Base-by-base conservation (phyloP, 2,329 filamentous ascomycete species). In the Fusarium avenaceum region DNA sequence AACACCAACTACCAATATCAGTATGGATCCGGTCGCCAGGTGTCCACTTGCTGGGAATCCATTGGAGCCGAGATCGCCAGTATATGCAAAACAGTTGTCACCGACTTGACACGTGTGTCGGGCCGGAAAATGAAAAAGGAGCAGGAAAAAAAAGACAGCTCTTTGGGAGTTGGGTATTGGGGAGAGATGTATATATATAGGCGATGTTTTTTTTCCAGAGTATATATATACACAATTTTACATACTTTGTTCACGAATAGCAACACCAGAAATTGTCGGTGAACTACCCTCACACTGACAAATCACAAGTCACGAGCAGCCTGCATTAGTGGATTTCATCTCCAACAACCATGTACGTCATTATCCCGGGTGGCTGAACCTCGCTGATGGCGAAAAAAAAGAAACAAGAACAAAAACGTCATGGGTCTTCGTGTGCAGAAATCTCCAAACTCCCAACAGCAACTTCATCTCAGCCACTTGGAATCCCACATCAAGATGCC, bases 1-100 rank as follows among this genome's bases (percentile, higher is more conserved):
- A 63, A 35, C 52, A 57, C 22, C 35, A 46, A 42, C 22, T 42
- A 44, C 32, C 51, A 35, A 35, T 47, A 51, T 40, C 39, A 28
- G 20, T 64, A 54, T 39, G 48, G 47, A 47, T 51, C 53, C 35
- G 35, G 35, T 38, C 17, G 28, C 14, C 50, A 47, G 20, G 47
- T 43, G 47, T 35, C 60, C 58, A 63, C 60, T 49, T 55, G 42
- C 17, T 38, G 4, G 15, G 28, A 40, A 35, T 39, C 39, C 17
- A 62, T 62, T 62, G 59, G 59, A 62, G 57, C 57, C 42, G 17
- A 49, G 43, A 49, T 49, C 32, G 42, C 32, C 42, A 54, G 32
- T 47, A 40, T 24, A 62, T 62, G 59, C 59, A 62, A 62, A 62
- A 62, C 59, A 62, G 57, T 24, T 62, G 59, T 62, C 59, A 62